phyloP scores from a whole-genome alignment of 148 eudicot species.

The Limonium bicolor region DNA sequence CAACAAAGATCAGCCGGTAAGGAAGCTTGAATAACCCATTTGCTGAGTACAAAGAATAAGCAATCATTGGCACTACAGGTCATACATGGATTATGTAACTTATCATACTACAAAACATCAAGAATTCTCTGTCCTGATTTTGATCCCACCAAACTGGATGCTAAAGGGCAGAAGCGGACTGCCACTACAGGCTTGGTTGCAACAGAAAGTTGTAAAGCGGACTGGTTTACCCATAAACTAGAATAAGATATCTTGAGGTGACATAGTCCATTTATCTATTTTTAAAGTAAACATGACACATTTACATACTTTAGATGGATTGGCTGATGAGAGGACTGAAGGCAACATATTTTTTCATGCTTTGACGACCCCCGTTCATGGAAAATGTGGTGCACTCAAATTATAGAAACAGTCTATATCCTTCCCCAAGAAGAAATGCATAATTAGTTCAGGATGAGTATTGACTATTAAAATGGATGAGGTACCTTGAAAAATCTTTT shows the following conservation, averaged over 20 bases:
- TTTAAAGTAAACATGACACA: no score
- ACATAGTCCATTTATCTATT: no score
- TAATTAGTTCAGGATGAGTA: not conserved
- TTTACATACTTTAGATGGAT: no score
- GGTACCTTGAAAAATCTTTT: constrained; percentile 81
- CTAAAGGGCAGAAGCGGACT: constrained; percentile 80
- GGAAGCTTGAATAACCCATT: constrained; percentile 77
- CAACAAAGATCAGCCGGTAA: constrained; percentile 77
- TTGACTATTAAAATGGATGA: no score
- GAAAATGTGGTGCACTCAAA: no score
- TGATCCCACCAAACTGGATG: constrained; percentile 45
- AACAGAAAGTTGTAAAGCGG: constrained; percentile 89
- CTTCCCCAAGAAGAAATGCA: constrained; percentile 2
- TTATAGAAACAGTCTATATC: not conserved
- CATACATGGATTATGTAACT: not conserved
- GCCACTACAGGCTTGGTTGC: constrained; percentile 94
- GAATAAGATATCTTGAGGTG: not conserved
- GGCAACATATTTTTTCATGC: no score
- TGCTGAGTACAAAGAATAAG: no score
- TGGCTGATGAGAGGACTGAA: no score
- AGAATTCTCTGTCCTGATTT: constrained; percentile 24
- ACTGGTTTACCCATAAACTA: constrained; percentile 50
- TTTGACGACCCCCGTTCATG: no score
- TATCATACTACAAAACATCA: not conserved
- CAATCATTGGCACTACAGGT: not conserved